phyloP scores from a whole-genome alignment of 2,329 filamentous ascomycete species.

The Colletotrichum salicis region DNA sequence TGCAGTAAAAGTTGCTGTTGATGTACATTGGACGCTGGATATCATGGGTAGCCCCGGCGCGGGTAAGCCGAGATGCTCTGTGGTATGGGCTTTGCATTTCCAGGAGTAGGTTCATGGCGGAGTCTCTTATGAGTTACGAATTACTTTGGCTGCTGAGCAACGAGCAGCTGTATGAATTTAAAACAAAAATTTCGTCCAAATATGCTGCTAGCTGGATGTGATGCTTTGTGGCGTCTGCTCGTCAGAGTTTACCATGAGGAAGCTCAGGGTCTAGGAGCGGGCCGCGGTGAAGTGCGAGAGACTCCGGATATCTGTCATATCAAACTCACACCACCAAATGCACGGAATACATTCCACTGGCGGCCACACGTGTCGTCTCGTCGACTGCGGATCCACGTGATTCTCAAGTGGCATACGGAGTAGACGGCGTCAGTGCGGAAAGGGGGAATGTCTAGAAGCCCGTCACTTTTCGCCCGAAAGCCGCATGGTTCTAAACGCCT shows the following conservation, averaged over 20 bases:
- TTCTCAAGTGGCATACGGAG: neutral
- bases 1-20: constrained; percentile 45
- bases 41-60: constrained; percentile 20
- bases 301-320: neutral
- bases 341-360: neutral
- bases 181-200: neutral
- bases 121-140: constrained; percentile 35
- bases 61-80: constrained; percentile 21
- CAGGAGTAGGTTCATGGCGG: constrained; percentile 21
- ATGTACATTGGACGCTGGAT: constrained; percentile 13
- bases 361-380: constrained; percentile 18
- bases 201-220: neutral
- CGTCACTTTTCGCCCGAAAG: neutral
- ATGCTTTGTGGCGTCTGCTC: neutral
- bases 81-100: constrained; percentile 24
- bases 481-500: neutral
- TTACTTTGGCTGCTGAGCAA: constrained; percentile 28
- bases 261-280: neutral
- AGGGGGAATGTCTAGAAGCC: neutral
- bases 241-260: neutral
- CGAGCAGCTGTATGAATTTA: constrained; percentile 25
- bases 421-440: constrained; percentile 2
- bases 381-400: neutral
- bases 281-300: neutral
- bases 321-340: neutral